Evolutionary conservation across 495 filamentous ascomycete species (phyloP), one percentile per base, ranked within the genome.

Genomic region (Trichoderma erinaceum): DNA sequence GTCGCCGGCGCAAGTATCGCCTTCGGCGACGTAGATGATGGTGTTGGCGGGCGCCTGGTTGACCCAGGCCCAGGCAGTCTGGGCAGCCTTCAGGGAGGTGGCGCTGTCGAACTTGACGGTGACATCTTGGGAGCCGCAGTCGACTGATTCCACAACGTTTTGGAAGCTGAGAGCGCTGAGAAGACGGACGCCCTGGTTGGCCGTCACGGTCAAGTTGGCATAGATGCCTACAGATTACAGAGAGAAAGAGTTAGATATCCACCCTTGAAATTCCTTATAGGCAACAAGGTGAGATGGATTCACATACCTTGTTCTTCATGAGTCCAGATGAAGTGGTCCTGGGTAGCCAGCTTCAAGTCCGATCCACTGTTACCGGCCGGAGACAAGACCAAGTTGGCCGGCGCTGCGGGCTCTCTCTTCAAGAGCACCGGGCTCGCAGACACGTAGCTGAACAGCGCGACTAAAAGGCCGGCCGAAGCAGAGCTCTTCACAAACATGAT

Each of bases 21-120:
- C 63, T 7, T 41, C 63, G 63, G 41, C 63, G 18, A 65, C 11
- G 63, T 65, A 65, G 56, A 61, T 61, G 32, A 65, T 25, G 32
- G 63, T 41, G 41, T 65, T 65, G 35, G 21, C 63, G 6, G 32
- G 32, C 16, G 11, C 27, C 18, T 25, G 16, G 63, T 41, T 32
- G 32, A 65, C 63, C 63, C 63, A 65, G 13, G 10, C 25, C 63
- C 63, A 65, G 11, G 63, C 63, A 10, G 16, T 21, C 63, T 65
- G 32, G 4, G 63, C 63, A 21, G 63, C 32, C 35, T 65, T 16
- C 35, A 41, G 21, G 1, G 63, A 65, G 18, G 11, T 27, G 32
- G 32, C 21, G 35, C 35, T 65, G 6, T 13, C 41, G 13, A 65
- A 65, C 63, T 65, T 65, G 63, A 65, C 12, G 35, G 32, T 65